Evolutionary conservation across 1,139 yeast genomes (phyloP).

Genomic region (Suhomyces atakaporum): DNA sequence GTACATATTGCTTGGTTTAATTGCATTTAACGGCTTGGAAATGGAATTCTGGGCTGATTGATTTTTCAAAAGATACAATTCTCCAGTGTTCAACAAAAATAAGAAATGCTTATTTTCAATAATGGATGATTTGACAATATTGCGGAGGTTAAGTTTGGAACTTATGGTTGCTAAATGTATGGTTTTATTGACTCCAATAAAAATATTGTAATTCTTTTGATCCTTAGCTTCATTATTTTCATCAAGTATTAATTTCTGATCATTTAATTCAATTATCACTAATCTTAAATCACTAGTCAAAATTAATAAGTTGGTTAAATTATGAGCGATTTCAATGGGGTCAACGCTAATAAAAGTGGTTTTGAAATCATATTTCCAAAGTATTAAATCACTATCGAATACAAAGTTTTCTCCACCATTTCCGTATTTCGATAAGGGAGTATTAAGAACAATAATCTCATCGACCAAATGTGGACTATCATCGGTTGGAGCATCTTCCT

Average conservation of each 20-base stretch:
- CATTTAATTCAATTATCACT: constrained; percentile 33
- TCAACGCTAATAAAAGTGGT: constrained; percentile 30
- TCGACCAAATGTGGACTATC: constrained; percentile 39
- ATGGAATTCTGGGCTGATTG: constrained; percentile 17
- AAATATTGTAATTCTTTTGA: constrained; percentile 27
- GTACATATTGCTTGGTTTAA: constrained; percentile 34
- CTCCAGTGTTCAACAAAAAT: constrained; percentile 41
- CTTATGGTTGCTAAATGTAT: constrained; percentile 39
- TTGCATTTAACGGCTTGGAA: constrained; percentile 18
- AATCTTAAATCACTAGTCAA: constrained; percentile 35
- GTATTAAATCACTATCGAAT: constrained; percentile 42
- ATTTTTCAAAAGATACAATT: constrained; percentile 39
- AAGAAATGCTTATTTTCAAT: constrained; percentile 37
- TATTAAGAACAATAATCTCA: constrained; percentile 42
- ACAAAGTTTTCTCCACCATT: constrained; percentile 32
- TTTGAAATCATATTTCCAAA: constrained; percentile 45
- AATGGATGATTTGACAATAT: constrained; percentile 30
- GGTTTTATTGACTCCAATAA: constrained; percentile 36
- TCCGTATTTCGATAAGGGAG: constrained; percentile 37
- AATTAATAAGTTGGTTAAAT: constrained; percentile 27
- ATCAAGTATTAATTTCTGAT: constrained; percentile 12
- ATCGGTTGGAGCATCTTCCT: constrained; percentile 24
- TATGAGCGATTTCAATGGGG: constrained; percentile 17
- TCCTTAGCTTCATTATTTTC: constrained; percentile 8
- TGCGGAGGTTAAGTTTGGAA: constrained; percentile 26